phyloP scores from a whole-genome alignment of 1,139 yeast genomes.

The Meyerozyma elateridarum region DNA sequence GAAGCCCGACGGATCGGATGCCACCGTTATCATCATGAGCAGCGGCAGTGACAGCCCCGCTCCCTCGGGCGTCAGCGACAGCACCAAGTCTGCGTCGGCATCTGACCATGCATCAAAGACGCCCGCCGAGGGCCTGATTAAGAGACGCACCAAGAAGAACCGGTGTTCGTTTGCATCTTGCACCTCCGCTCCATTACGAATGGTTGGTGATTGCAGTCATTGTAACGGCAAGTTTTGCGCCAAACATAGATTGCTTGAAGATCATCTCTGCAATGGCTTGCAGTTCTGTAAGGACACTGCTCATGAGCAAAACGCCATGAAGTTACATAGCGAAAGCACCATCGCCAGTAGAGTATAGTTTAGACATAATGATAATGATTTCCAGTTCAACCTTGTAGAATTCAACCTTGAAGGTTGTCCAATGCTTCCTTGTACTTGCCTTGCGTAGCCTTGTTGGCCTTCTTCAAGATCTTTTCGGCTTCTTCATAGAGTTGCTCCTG shows the following conservation, averaged over 20 bases:
- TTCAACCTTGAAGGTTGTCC: conserved; percentile 28
- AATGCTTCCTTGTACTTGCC: conserved; percentile 65
- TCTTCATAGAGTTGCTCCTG: conserved; percentile 60
- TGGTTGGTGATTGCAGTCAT: conserved; percentile 84
- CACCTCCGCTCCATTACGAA: conserved; percentile 64
- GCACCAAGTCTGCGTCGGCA: conserved; percentile 9
- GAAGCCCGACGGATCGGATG: conserved; percentile 16
- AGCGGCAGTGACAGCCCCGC: conserved; percentile 25
- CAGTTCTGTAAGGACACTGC: conserved; percentile 77
- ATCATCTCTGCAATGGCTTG: conserved; percentile 75
- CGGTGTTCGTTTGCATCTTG: conserved; percentile 63
- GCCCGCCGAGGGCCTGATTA: conserved; percentile 19
- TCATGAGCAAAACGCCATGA: conserved; percentile 40
- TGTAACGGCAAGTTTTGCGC: conserved; percentile 88
- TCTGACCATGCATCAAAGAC: conserved; percentile 12
- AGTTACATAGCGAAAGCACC: conserved; percentile 40
- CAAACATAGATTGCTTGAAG: conserved; percentile 81
- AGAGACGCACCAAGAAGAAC: conserved; percentile 50
- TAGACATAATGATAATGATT: neutral
- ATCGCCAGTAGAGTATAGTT: conserved; percentile 31
- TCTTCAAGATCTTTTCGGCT: conserved; percentile 60
- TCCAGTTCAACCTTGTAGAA: neutral
- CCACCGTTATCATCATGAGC: conserved; percentile 44
- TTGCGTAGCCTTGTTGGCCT: conserved; percentile 72
- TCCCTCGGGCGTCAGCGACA: conserved; percentile 13